phyloP scores from a whole-genome alignment of 2,329 filamentous ascomycete species.

The Cladosporium sp. region DNA sequence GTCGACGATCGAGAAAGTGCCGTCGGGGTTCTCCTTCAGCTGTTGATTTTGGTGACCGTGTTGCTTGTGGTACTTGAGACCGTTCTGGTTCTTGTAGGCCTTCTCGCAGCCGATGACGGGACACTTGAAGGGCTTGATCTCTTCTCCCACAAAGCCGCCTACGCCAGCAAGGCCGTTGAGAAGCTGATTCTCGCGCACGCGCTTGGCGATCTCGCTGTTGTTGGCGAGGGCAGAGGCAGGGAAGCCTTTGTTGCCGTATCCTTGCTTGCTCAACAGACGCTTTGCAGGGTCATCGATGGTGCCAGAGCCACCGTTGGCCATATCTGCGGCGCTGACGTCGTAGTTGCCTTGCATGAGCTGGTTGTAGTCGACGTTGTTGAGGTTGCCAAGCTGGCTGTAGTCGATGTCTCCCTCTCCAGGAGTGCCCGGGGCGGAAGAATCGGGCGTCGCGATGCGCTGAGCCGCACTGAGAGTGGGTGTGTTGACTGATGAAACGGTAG shows the following conservation, averaged over 20 bases:
- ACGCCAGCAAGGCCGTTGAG: constrained; percentile 47
- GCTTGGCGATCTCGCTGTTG: constrained; percentile 67
- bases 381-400: constrained; percentile 35
- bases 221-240: constrained; percentile 57
- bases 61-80: constrained; percentile 80
- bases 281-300: constrained; percentile 91
- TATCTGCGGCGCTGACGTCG: constrained; percentile 38
- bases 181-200: constrained; percentile 58
- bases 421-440: constrained; percentile 63
- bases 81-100: constrained; percentile 99
- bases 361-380: constrained; percentile 29
- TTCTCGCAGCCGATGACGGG: constrained; percentile 98
- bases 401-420: constrained; percentile 62
- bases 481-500: constrained; percentile 94
- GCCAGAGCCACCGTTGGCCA: constrained; percentile 44
- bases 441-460: constrained; percentile 54
- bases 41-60: constrained; percentile 97
- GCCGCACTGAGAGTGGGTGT: constrained; percentile 76
- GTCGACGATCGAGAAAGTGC: constrained; percentile 96
- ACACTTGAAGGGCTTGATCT: constrained; percentile 96
- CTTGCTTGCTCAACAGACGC: constrained; percentile 77
- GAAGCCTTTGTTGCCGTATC: constrained; percentile 49
- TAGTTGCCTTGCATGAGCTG: constrained; percentile 36
- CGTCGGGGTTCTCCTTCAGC: constrained; percentile 91
- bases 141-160: constrained; percentile 59